Evolutionary conservation across 257 asterid species (phyloP).

Genomic region (Forsythia viridissima): DNA sequence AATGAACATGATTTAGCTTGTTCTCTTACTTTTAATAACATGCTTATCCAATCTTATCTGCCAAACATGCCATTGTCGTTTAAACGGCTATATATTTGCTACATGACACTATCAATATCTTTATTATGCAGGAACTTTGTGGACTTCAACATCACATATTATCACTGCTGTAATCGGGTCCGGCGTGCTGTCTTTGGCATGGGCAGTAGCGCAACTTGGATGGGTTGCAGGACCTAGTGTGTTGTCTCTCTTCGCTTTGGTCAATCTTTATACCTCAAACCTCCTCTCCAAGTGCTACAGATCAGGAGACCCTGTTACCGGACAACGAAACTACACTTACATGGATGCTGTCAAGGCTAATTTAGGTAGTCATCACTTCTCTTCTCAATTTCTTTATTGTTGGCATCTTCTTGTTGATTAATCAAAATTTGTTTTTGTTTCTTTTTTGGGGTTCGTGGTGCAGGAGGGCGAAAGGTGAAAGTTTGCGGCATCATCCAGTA

Average conservation of each 20-base stretch:
- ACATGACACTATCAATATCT: background rate
- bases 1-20: no score
- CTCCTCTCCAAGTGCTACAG: slow-evolving; percentile 43
- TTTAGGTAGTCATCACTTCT: slow-evolving; percentile 26
- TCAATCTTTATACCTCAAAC: slow-evolving; percentile 38
- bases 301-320: slow-evolving; percentile 37
- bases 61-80: background rate
- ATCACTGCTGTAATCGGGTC: slow-evolving; percentile 42
- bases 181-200: slow-evolving; percentile 42
- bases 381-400: background rate
- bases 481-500: slow-evolving; percentile 47
- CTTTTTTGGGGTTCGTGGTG: background rate
- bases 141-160: slow-evolving; percentile 41
- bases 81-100: background rate
- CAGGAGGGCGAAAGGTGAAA: slow-evolving; percentile 42
- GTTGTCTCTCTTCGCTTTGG: slow-evolving; percentile 35
- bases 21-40: no score
- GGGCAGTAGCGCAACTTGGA: slow-evolving; percentile 53
- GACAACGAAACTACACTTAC: slow-evolving; percentile 44
- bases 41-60: no score
- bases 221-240: slow-evolving; percentile 47
- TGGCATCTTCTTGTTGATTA: background rate
- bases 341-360: slow-evolving; percentile 50
- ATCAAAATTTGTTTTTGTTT: background rate
- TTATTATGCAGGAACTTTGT: slow-evolving; percentile 30